phyloP scores from a whole-genome alignment of 2,329 filamentous ascomycete genomes.

The Diaporthe caulivora region DNA sequence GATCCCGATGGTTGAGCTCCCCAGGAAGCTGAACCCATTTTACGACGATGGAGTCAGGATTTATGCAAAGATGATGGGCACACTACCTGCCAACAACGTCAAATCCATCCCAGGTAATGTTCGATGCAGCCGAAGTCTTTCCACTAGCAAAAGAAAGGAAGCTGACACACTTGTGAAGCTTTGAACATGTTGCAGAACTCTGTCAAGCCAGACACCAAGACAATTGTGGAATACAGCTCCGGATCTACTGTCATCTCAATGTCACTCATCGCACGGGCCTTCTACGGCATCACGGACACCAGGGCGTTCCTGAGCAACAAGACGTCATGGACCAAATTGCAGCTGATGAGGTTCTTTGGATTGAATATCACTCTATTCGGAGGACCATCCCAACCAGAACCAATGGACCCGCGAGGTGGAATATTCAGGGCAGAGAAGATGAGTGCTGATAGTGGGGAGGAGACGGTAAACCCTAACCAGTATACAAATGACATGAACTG shows the following conservation, averaged over 20 bases:
- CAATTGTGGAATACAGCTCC: conserved; percentile 2
- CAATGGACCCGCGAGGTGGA: background rate
- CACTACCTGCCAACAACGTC: background rate
- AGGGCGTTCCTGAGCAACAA: conserved; percentile 1
- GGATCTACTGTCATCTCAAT: conserved; percentile 11
- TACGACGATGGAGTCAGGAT: conserved; percentile 3
- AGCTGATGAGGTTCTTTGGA: conserved; percentile 10
- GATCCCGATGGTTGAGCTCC: conserved; percentile 11
- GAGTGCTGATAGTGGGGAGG: background rate
- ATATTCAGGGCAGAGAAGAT: background rate
- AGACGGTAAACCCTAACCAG: background rate
- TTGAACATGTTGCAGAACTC: conserved; percentile 8
- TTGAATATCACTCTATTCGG: background rate
- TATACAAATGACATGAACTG: conserved; percentile 12
- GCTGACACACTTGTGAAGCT: background rate
- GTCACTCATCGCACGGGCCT: background rate
- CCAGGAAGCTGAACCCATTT: conserved; percentile 5
- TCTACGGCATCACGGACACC: background rate
- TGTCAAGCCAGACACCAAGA: background rate
- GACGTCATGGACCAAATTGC: background rate
- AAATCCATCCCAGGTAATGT: background rate
- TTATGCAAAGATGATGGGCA: conserved; percentile 22
- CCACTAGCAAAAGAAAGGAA: rapidly evolving
- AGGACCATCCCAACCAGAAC: background rate
- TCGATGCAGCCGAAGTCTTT: too few species aligned